Evolutionary conservation across 192 early-diverging fungal genomes (phyloP).

Genomic region (Phlyctochytrium arcticum): DNA sequence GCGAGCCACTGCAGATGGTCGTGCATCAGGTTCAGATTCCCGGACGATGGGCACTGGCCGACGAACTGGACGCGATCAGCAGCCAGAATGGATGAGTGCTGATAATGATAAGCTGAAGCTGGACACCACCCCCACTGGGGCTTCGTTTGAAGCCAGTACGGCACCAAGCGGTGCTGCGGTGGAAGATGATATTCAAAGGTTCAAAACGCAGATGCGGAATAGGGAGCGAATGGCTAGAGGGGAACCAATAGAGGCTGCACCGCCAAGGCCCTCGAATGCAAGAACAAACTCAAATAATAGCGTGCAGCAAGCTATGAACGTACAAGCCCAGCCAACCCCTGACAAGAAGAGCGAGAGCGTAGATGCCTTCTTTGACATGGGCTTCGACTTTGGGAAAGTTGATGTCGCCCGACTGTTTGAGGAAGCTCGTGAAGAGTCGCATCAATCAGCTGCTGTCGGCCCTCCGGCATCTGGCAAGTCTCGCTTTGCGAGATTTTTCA

Average conservation of each 20-base stretch:
- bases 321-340: no score
- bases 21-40: no score
- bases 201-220: conserved; percentile 28
- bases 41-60: no score
- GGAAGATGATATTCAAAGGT: conserved; percentile 28
- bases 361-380: conserved; percentile 23
- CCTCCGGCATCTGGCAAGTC: neutral
- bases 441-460: neutral
- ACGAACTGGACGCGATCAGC: conserved; percentile 1
- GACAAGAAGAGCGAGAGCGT: neutral
- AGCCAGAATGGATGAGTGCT: conserved; percentile 30
- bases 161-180: neutral
- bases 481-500: conserved; percentile 19
- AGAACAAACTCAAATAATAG: no score
- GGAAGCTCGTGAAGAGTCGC: neutral
- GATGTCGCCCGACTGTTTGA: conserved; percentile 6
- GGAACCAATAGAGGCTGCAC: neutral
- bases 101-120: conserved; percentile 4
- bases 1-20: neutral
- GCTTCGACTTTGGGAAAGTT: conserved; percentile 13
- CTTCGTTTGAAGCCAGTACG: neutral
- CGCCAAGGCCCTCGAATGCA: no score
- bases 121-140: neutral
- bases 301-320: neutral
- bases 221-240: neutral